Evolutionary conservation across 805 yeast species (phyloP).

Genomic region (Nakazawaea populi): DNA sequence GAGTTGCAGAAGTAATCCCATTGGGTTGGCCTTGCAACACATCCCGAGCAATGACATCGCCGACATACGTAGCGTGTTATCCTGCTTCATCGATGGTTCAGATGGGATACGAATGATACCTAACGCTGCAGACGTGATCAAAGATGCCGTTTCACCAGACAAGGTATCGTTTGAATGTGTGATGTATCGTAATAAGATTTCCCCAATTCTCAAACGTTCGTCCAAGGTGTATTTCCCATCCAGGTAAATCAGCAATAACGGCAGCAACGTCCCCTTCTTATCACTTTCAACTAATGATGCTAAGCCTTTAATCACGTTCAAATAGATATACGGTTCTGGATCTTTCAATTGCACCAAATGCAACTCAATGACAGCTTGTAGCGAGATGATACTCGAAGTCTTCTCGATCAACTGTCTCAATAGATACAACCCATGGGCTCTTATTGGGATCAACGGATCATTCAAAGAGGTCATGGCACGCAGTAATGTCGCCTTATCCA

Average conservation of each 20-base stretch:
- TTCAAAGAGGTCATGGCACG: conserved; percentile 63
- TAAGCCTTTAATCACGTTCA: conserved; percentile 79
- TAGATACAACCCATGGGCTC: conserved; percentile 77
- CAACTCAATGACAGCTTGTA: conserved; percentile 51
- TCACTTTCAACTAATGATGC: conserved; percentile 49
- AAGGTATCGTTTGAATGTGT: conserved; percentile 43
- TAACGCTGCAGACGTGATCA: conserved; percentile 39
- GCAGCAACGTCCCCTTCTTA: conserved; percentile 28
- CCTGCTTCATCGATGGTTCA: conserved; percentile 25
- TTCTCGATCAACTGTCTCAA: conserved; percentile 49
- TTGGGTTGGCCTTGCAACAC: conserved; percentile 53
- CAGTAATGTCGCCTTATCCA: conserved; percentile 36
- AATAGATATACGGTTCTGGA: conserved; percentile 79
- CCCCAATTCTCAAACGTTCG: conserved; percentile 75
- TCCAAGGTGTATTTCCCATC: conserved; percentile 37
- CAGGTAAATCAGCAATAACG: conserved; percentile 32
- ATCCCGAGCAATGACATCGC: conserved; percentile 81
- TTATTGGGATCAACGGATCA: conserved; percentile 76
- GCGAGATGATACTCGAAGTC: conserved; percentile 43
- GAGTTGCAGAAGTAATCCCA: conserved; percentile 42
- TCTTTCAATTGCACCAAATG: conserved; percentile 65
- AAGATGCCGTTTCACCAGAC: conserved; percentile 34
- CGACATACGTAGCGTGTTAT: conserved; percentile 71
- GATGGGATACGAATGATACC: conserved; percentile 15
- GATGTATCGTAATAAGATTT: conserved; percentile 61